phyloP scores from a whole-genome alignment of 2,329 filamentous ascomycete genomes.

The Dactylellina leptospora region DNA sequence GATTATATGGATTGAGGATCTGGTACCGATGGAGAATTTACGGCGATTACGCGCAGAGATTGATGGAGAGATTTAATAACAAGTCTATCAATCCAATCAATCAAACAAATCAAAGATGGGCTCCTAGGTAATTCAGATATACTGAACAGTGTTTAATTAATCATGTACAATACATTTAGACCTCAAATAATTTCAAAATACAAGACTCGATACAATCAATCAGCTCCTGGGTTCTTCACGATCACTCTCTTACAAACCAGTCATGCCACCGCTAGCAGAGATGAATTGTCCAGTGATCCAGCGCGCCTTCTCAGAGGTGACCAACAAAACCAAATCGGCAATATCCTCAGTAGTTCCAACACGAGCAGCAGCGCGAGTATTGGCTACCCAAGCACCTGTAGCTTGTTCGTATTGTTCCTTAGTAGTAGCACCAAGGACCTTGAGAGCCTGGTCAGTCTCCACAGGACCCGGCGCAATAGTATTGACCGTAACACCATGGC shows the following conservation, averaged over 20 bases:
- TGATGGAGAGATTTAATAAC: constrained; percentile 14
- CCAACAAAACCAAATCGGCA: constrained; percentile 61
- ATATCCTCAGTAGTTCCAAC: constrained; percentile 61
- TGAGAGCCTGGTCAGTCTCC: constrained; percentile 59
- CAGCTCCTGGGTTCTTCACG: too few species aligned
- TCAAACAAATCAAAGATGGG: too few species aligned
- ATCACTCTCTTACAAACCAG: constrained; percentile 46
- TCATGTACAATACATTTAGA: constrained; percentile 9
- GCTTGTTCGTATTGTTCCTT: constrained; percentile 52
- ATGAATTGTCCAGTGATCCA: constrained; percentile 65
- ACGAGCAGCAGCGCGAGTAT: constrained; percentile 59
- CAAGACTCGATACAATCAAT: too few species aligned
- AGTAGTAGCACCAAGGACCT: constrained; percentile 2
- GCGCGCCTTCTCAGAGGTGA: constrained; percentile 61
- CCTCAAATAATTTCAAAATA: too few species aligned
- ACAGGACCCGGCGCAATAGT: constrained; percentile 62
- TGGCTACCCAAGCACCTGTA: constrained; percentile 49
- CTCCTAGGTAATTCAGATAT: too few species aligned
- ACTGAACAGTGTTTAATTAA: constrained; percentile 3
- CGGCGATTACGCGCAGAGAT: constrained; percentile 12
- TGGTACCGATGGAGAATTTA: constrained; percentile 13
- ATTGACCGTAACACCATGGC: constrained; percentile 63
- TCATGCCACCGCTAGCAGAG: constrained; percentile 60
- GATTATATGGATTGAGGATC: constrained; percentile 23
- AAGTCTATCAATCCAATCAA: too few species aligned